Conservation (phyloP, 2,329 filamentous ascomycete species). For the Neopestalotiopsis clavispora region DNA sequence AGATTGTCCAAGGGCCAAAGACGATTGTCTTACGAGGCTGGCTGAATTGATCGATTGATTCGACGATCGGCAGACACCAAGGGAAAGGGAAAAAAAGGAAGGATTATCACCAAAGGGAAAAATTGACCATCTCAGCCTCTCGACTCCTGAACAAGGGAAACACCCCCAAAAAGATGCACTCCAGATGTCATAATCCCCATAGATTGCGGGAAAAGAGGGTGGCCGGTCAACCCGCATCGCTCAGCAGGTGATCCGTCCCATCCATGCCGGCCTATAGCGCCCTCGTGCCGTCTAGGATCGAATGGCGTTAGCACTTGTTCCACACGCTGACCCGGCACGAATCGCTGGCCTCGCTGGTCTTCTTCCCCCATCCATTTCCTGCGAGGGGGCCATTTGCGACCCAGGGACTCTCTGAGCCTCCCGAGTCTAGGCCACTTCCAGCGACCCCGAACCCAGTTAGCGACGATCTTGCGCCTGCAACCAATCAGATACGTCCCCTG, state of each 20-base stretch:
- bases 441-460: slow-evolving; percentile 3
- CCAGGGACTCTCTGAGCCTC: not conserved
- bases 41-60: not conserved
- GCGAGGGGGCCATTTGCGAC: not conserved
- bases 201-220: slow-evolving; percentile 18
- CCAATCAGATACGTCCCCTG: not conserved
- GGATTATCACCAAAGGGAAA: not conserved
- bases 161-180: not conserved
- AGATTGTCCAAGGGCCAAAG: not conserved
- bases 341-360: not conserved
- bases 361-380: not conserved
- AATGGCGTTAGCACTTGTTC: slow-evolving; percentile 3
- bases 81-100: not conserved
- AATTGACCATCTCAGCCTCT: slow-evolving; percentile 6
- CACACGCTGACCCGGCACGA: not conserved
- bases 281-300: not conserved
- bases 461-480: not conserved
- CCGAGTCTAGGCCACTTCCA: slow-evolving; percentile 10
- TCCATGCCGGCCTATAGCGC: not conserved
- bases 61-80: not conserved
- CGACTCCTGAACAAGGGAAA: not conserved
- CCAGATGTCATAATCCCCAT: slow-evolving; percentile 9
- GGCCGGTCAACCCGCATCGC: slow-evolving; percentile 21
- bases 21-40: not conserved
- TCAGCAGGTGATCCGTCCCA: slow-evolving; percentile 12